Evolutionary conservation across 768 basidiomycete species (phyloP).

Genomic region (Brasilioporus rufonigricans): DNA sequence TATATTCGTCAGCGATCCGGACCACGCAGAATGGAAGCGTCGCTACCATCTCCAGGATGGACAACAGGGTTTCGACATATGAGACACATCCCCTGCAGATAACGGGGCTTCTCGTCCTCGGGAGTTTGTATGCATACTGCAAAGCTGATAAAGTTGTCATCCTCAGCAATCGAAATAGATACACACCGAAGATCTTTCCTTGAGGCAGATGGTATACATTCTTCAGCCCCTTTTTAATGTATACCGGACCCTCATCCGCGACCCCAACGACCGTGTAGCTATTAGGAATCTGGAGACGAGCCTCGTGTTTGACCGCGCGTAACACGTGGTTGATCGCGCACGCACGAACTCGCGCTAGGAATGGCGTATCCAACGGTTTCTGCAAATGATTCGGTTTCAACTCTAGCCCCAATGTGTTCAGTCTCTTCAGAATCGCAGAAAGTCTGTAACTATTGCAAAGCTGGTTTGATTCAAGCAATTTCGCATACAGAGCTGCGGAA

Average conservation of each 20-base stretch:
- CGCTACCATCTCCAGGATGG: slow-evolving; percentile 71
- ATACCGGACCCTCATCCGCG: slow-evolving; percentile 78
- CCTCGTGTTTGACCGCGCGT: slow-evolving; percentile 71
- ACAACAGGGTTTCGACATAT: slow-evolving; percentile 73
- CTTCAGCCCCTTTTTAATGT: slow-evolving; percentile 43
- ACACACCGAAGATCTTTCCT: slow-evolving; percentile 66
- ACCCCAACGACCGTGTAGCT: slow-evolving; percentile 75
- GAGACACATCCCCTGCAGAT: slow-evolving; percentile 57
- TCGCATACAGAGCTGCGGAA: slow-evolving; percentile 46
- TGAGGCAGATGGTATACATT: slow-evolving; percentile 54
- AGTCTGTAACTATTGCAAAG: slow-evolving; percentile 50
- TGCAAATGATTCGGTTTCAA: slow-evolving; percentile 37
- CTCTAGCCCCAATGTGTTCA: slow-evolving; percentile 49
- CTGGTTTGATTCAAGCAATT: slow-evolving; percentile 47
- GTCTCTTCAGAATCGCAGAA: slow-evolving; percentile 45
- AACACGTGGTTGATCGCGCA: slow-evolving; percentile 64
- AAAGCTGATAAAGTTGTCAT: not conserved
- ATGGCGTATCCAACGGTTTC: slow-evolving; percentile 34
- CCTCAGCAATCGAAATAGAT: not conserved
- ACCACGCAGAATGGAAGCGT: not conserved
- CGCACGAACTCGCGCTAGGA: slow-evolving; percentile 55
- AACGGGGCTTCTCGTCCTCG: slow-evolving; percentile 47
- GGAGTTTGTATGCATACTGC: slow-evolving; percentile 53
- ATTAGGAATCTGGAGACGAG: slow-evolving; percentile 67
- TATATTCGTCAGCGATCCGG: slow-evolving; percentile 3